A percentile compares a stretch with the other conserved stretches of the same genome.
Conservation (phyloP, 148 eudicot genomes). For the Polygonum maritimum region DNA sequence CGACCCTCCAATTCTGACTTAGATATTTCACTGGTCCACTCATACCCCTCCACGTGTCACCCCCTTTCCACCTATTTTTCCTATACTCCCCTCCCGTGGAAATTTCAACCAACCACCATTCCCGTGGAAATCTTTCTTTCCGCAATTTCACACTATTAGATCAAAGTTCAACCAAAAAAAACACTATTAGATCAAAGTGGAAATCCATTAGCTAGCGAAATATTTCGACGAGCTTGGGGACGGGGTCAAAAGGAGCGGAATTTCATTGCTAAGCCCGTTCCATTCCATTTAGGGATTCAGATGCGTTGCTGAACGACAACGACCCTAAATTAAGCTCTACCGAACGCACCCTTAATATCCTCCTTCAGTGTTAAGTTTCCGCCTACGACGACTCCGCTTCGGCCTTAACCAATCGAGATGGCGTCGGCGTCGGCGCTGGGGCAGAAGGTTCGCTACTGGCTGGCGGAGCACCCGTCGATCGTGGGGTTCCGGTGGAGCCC, state of each 20-base stretch:
- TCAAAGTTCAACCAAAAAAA: too few relatives aligned
- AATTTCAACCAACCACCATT: background rate
- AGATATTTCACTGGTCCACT: background rate
- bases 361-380: too few relatives aligned
- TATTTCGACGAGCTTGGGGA: too few relatives aligned
- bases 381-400: too few relatives aligned
- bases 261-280: too few relatives aligned
- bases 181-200: too few relatives aligned
- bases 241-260: too few relatives aligned
- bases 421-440: background rate
- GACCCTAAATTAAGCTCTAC: too few relatives aligned
- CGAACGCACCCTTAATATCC: too few relatives aligned
- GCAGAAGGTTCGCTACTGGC: conserved; percentile 20
- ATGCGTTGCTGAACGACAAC: too few relatives aligned
- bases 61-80: background rate
- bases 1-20: background rate
- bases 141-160: background rate
- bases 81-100: background rate
- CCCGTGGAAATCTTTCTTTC: background rate
- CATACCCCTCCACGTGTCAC: background rate
- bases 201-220: too few relatives aligned
- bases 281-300: too few relatives aligned
- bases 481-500: conserved; percentile 65
- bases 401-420: background rate
- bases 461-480: conserved; percentile 61